Base-by-base conservation (phyloP, 2,329 filamentous ascomycete species). In the Fusarium brachygibbosum region DNA sequence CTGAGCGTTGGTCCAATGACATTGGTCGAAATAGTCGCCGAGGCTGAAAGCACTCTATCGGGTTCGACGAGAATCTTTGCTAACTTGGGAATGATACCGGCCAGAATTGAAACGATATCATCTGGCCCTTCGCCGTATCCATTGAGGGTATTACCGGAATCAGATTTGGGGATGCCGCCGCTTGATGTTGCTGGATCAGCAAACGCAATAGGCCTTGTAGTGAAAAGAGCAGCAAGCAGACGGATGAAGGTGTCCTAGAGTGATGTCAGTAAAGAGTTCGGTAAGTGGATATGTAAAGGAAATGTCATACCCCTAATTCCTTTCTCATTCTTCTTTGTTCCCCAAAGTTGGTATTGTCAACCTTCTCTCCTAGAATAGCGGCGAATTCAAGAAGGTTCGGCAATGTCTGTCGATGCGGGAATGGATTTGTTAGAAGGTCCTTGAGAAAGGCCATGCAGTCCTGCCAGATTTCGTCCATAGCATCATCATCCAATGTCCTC, bases 401-500 rank as follows among this genome's bases (percentile, higher is more conserved):
- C 38, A 99, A 81, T 10, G 94, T 95, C 76, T 98, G 94, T 58
- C 96, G 87, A 80, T 99, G 95, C 4, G 96, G 96, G 75, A 99
- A 93, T 2, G 96, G 97, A 75, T 99, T 99, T 25, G 91, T 90
- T 29, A 99, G 85, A 29, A 99, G 87, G 76, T 99, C 97, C 68
- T 90, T 91, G 63, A 98, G 80, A 78, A 99, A 99, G 0, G 91
- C 88, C 74, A 94, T 93, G 78, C 95, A 99, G 77, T 99, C 95
- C 40, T 90, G 86, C 96, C 96, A 99, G 49, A 99, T 97, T 79
- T 99, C 96, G 74, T 99, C 96, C 87, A 98, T 95, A 17, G 96
- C 92, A 82, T 99, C 96, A 74, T 99, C 96, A 75, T 99, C 96
- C 14, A 98, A 84, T 1, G 94, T 96, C 31, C 88, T 88, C 1